Conservation (phyloP, 1,284 basidiomycete species). For the Leccinum variabile region DNA sequence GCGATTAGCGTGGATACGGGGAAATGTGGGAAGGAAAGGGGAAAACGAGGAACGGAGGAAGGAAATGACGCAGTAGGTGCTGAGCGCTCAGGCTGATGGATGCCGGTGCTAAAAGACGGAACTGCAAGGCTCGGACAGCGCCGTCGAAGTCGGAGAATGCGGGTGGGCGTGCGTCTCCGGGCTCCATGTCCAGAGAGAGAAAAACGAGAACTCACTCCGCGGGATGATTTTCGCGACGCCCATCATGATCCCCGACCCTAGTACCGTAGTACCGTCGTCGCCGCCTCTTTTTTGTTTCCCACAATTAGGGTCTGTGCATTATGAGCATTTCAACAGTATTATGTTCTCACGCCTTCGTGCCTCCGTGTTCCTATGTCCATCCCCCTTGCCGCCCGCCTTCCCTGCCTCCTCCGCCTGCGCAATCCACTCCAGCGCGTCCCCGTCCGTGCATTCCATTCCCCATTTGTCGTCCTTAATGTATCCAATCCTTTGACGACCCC, state of each 20-base stretch:
- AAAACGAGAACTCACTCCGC: conserved; percentile 12
- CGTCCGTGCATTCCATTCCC: conserved; percentile 56
- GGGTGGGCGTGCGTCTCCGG: conserved; percentile 10
- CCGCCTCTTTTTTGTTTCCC: background rate
- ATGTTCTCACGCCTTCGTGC: conserved; percentile 21
- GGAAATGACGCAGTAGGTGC: conserved; percentile 9
- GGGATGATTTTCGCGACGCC: conserved; percentile 5
- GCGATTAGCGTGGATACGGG: conserved; percentile 22
- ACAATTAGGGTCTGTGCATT: too few relatives aligned
- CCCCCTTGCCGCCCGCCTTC: background rate
- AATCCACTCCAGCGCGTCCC: background rate
- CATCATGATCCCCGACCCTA: background rate
- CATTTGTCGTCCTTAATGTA: conserved; percentile 50
- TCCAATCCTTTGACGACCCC: conserved; percentile 36
- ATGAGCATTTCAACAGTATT: too few relatives aligned
- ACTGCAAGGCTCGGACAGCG: conserved; percentile 13
- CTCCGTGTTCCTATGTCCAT: conserved; percentile 18
- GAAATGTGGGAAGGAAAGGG: conserved; percentile 2
- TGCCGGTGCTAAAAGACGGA: background rate
- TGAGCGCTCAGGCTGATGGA: background rate
- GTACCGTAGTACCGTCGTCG: background rate
- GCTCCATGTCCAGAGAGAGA: conserved; percentile 1
- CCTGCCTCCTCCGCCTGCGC: conserved; percentile 2
- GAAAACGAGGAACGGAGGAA: conserved; percentile 11
- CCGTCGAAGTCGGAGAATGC: conserved; percentile 30